phyloP scores from a whole-genome alignment of 257 asterid species.

The Salvia miltiorrhiza region DNA sequence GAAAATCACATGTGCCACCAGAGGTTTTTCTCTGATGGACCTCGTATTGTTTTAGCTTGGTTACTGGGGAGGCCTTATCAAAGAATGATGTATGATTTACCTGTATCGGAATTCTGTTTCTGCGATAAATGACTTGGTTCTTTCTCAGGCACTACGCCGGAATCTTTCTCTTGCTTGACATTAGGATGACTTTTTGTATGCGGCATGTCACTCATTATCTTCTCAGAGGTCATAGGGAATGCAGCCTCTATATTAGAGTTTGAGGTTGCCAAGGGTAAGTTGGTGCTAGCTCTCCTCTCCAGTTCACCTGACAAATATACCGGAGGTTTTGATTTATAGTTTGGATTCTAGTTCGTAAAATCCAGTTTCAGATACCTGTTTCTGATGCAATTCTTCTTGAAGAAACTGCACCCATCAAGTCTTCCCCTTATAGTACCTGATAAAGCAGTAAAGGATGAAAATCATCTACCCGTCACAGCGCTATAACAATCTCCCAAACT shows the following conservation, averaged over 20 bases:
- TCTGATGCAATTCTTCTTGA: conserved; percentile 27
- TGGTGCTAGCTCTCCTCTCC: conserved; percentile 18
- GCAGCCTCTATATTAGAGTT: conserved; percentile 20
- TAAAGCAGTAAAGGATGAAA: conserved; percentile 7
- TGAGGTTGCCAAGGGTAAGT: conserved; percentile 16
- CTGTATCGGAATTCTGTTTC: conserved; percentile 32
- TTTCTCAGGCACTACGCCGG: conserved; percentile 16
- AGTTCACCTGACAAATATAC: conserved; percentile 23
- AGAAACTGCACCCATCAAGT: conserved; percentile 28
- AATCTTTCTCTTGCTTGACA: conserved; percentile 30
- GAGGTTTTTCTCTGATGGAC: conserved; percentile 28
- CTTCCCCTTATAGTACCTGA: conserved; percentile 32
- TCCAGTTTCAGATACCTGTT: conserved; percentile 25
- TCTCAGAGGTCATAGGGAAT: conserved; percentile 12
- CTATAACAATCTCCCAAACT: conserved; percentile 13
- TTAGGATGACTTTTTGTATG: conserved; percentile 16
- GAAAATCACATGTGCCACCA: conserved; percentile 23
- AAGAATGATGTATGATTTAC: conserved; percentile 29
- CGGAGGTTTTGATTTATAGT: neutral
- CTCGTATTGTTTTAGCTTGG: conserved; percentile 35
- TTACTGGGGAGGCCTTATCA: conserved; percentile 32
- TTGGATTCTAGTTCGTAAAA: conserved; percentile 23
- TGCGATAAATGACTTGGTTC: conserved; percentile 26
- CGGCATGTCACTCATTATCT: conserved; percentile 24
- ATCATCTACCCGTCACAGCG: conserved; percentile 18